Base-by-base conservation (phyloP, 805 yeast genomes). In the Starmerella bombicola region DNA sequence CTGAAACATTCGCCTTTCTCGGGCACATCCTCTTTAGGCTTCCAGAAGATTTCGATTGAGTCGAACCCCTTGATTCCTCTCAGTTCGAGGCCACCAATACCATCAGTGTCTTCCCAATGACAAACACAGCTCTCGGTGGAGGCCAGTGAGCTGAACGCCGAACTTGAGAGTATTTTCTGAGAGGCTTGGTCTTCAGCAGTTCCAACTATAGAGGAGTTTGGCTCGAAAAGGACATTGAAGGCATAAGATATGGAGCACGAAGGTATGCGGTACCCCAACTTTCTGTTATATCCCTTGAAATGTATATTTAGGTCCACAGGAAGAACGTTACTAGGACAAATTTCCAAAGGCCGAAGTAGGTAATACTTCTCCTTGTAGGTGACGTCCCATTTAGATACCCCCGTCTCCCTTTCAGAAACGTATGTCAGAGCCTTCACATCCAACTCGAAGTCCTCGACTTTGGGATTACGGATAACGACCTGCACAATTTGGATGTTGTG, bases 41-140 rank as follows among this genome's bases (percentile, higher is more conserved):
- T n/a, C 50, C 48, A 49, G 29, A 36, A 33, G 2, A 49, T 30
- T 36, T 45, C 52, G 9, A 50, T 38, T 2, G 45, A 45, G 30
- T 50, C 50, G 31, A 49, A 50, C 6, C 35, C 41, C 22, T 31
- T 34, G 18, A 23, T 15, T 0, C 53, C 53, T 2, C 42, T 33
- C 13, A 41, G 6, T 2, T 20, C 5, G 6, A 43, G 42, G 9
- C 53, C 53, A 13, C 13, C 10, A 8, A 40, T 3, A 9, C 53
- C 53, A 7, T 50, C 53, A 2, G 37, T 35, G 20, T 48, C 39
- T 3, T 35, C 31, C 53, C 53, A 50, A 2, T 22, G n/a, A 15
- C 45, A 45, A 8, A 33, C 28, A 21, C 36, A 41, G 21, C 28
- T 17, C 20, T 37, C 32, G 6, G 22, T 24, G n/a, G n/a, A n/a